Evolutionary conservation across 495 filamentous ascomycete genomes (phyloP), one percentile per base, ranked within the genome.

Genomic region (Usnea hakonensis): DNA sequence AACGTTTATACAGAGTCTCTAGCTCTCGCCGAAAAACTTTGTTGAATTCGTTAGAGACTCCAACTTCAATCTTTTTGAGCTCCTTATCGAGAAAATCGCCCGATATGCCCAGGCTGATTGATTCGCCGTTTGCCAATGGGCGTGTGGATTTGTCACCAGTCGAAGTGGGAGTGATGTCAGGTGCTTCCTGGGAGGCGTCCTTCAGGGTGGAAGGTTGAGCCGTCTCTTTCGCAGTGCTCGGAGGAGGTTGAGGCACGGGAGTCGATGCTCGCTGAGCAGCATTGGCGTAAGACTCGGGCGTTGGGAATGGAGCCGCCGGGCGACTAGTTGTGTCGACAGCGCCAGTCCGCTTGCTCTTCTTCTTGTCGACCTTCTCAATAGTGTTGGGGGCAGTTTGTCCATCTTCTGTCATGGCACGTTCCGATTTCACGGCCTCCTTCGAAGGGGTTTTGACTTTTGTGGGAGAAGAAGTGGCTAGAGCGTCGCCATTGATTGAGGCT

Each of bases 261-360:
- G 63, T 54, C 21, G 43, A 36, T 62, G 35, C 46, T 33, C 33
- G 62, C 37, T 64, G 61, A 19, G 57, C 55, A 28, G 57, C 61
- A 19, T 67, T 63, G 35, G 58, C 55, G 19, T 66, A 62, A 48
- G 58, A 53, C 23, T 70, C 65, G 13, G 58, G 37, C 38, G 41
- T 32, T 16, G 58, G 26, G 37, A 68, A 57, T 52, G 64, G 58
- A 4, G 63, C 46, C 40, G 67, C 57, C 11, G 64, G 65, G 54
- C 76, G 77, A 7, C 68, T 66, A 26, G 66, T 77, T 64, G 68
- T 65, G 62, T 77, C 69, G 35, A 69, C 67, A 50, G 72, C 74
- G 65, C 72, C 66, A 60, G 70, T 74, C 67, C 82, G 83, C 72
- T 85, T 86, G 70, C 78, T 84, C 60, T 83, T 85, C 59, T 84